Conservation (phyloP, 306 rosid genomes). For the Notholithocarpus densiflorus region DNA sequence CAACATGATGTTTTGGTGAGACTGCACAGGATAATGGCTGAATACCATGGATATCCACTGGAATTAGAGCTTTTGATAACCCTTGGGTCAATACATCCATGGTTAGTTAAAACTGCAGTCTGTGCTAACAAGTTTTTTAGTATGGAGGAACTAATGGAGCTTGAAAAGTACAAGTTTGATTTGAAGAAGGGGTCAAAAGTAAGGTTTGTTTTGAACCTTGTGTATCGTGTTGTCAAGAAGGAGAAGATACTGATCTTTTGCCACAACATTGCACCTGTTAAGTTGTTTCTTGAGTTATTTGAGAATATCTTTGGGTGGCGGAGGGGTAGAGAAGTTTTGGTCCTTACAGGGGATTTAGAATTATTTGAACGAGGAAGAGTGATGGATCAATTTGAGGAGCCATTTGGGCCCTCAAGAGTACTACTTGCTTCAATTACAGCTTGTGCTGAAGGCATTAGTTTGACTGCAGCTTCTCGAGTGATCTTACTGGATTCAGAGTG, state of each 20-base stretch:
- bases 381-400: conserved; percentile 83
- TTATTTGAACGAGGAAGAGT: conserved; percentile 85
- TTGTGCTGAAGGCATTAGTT: conserved; percentile 93
- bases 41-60: conserved; percentile 65
- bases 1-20: conserved; percentile 60
- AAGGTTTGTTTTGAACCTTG: conserved; percentile 76
- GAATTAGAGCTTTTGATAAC: conserved; percentile 92
- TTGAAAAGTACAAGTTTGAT: conserved; percentile 68
- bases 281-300: conserved; percentile 60
- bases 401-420: conserved; percentile 66
- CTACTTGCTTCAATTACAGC: conserved; percentile 95
- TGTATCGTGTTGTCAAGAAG: conserved; percentile 60
- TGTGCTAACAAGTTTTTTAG: conserved; percentile 68
- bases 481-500: conserved; percentile 87
- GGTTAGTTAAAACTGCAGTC: conserved; percentile 70
- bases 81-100: conserved; percentile 97
- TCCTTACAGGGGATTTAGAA: conserved; percentile 82
- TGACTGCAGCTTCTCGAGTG: conserved; percentile 94
- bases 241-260: conserved; percentile 84
- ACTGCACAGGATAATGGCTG: conserved; percentile 54
- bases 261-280: conserved; percentile 95
- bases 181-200: conserved; percentile 77
- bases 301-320: conserved; percentile 76
- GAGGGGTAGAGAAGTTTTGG: conserved; percentile 68
- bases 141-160: conserved; percentile 36